phyloP scores from a whole-genome alignment of 768 basidiomycete genomes.

The Hygrocybe punicea region DNA sequence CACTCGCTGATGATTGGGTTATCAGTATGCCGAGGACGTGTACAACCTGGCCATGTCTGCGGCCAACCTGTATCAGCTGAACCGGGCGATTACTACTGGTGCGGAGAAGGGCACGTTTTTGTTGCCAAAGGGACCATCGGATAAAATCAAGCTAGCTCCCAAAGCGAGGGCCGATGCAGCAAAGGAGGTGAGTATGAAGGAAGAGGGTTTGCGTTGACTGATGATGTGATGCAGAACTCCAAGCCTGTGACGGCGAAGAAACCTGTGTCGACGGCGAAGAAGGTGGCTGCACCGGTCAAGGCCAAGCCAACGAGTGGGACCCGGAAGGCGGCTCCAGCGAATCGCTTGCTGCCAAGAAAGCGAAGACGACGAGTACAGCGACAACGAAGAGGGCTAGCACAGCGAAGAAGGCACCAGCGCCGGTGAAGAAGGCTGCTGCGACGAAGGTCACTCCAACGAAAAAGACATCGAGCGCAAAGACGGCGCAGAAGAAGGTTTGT shows the following conservation, averaged over 20 bases:
- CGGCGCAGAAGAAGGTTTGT: conserved; percentile 49
- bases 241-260: conserved; percentile 22
- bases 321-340: conserved; percentile 24
- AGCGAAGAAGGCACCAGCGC: conserved; percentile 28
- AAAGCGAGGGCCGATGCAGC: conserved; percentile 55
- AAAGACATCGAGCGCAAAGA: conserved; percentile 39
- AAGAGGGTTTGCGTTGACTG: conserved; percentile 38
- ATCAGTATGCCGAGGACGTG: conserved; percentile 76
- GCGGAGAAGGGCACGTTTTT: conserved; percentile 48
- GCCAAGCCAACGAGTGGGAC: conserved; percentile 30
- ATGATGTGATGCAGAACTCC: conserved; percentile 35
- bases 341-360: conserved; percentile 28
- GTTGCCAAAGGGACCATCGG: conserved; percentile 48
- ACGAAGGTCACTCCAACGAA: conserved; percentile 15
- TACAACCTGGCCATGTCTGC: conserved; percentile 77
- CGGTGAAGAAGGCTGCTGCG: conserved; percentile 29
- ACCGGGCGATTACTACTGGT: conserved; percentile 67
- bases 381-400: conserved; percentile 16
- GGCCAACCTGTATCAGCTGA: conserved; percentile 71
- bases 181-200: conserved; percentile 42
- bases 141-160: conserved; percentile 60
- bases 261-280: conserved; percentile 24
- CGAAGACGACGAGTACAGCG: conserved; percentile 27
- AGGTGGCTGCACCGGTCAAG: conserved; percentile 51
- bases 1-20: conserved; percentile 16